Conservation (phyloP, 2,329 filamentous ascomycete genomes). For the Parasarocladium wereldwijsianum region DNA sequence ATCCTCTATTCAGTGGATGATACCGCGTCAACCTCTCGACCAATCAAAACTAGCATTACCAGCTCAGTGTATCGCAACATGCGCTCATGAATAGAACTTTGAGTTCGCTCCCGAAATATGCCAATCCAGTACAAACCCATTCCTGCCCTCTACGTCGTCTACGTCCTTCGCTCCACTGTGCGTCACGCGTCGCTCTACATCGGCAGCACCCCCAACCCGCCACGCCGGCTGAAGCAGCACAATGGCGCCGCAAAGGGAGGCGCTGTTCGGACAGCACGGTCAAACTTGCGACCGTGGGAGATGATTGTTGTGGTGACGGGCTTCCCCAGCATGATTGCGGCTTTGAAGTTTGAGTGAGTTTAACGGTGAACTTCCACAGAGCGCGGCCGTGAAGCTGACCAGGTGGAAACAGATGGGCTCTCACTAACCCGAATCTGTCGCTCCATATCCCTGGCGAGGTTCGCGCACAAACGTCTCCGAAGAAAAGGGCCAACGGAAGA, state of each 20-base stretch:
- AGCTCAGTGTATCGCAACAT: conserved; percentile 14
- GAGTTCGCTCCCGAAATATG: conserved; percentile 1
- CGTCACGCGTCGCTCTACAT: conserved; percentile 64
- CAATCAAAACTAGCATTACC: conserved; percentile 22
- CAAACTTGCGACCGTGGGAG: conserved; percentile 69
- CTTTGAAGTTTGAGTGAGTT: conserved; percentile 86
- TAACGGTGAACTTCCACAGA: not conserved
- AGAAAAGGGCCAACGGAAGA: conserved; percentile 35
- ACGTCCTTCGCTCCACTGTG: conserved; percentile 74
- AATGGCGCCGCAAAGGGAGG: conserved; percentile 77
- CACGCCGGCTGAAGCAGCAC: conserved; percentile 74
- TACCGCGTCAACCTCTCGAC: too few species aligned
- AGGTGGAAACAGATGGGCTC: conserved; percentile 56
- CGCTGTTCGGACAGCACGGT: conserved; percentile 57
- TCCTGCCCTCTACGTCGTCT: conserved; percentile 85
- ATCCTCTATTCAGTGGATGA: too few species aligned
- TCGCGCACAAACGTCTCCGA: conserved; percentile 38
- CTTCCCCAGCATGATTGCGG: conserved; percentile 75
- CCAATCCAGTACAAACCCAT: conserved; percentile 36
- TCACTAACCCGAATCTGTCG: conserved; percentile 72
- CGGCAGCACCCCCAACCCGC: conserved; percentile 81
- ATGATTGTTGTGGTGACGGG: conserved; percentile 78
- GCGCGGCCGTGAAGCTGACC: not conserved
- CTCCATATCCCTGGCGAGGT: conserved; percentile 56
- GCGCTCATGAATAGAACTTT: not conserved